A percentile compares a stretch with the other conserved stretches of the same genome.
These are phyloP conservation scores for Mariannaea elegans DNA, from an alignment of 2,329 filamentous ascomycete species.

Conservation along the genomic window DNA sequence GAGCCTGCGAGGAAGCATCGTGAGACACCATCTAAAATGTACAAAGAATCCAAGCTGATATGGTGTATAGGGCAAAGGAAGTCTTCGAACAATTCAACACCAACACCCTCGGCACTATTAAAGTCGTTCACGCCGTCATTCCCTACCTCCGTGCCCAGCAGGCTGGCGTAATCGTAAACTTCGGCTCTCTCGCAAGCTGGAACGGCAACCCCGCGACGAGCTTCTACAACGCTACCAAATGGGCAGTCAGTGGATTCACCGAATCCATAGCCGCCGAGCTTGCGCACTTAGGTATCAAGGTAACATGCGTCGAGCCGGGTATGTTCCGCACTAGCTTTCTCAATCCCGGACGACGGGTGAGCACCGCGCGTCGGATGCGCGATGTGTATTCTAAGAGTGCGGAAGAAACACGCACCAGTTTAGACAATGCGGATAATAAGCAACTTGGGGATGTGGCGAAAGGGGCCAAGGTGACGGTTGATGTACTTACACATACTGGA, in stretches of 20 bases:
- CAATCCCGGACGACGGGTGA: conserved; percentile 24
- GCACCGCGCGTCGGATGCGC: conserved; percentile 11
- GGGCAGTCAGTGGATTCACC: conserved; percentile 52
- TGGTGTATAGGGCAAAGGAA: conserved; percentile 36
- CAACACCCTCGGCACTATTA: conserved; percentile 59
- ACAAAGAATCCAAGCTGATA: background rate
- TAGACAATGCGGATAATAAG: conserved; percentile 18
- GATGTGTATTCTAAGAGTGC: conserved; percentile 18
- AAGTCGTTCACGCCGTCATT: conserved; percentile 54
- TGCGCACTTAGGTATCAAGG: conserved; percentile 51
- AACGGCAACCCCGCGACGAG: conserved; percentile 32
- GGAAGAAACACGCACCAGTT: conserved; percentile 9
- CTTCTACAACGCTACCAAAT: conserved; percentile 49
- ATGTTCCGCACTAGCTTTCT: conserved; percentile 30
- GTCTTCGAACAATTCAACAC: conserved; percentile 51
- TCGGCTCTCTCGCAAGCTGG: conserved; percentile 54
- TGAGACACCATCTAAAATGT: background rate
- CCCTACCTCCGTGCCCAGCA: conserved; percentile 51
- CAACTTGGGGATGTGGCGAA: conserved; percentile 61
- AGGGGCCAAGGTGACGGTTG: conserved; percentile 59
- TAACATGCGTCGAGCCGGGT: conserved; percentile 32
- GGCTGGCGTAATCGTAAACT: conserved; percentile 47
- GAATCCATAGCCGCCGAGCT: conserved; percentile 52
- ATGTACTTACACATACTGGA: conserved; percentile 62
- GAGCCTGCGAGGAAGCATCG: conserved; percentile 27